A percentile compares a stretch with the other conserved stretches of the same genome.
phyloP scores from a whole-genome alignment of 1,284 basidiomycete genomes.

The Spongispora temasekensis region DNA sequence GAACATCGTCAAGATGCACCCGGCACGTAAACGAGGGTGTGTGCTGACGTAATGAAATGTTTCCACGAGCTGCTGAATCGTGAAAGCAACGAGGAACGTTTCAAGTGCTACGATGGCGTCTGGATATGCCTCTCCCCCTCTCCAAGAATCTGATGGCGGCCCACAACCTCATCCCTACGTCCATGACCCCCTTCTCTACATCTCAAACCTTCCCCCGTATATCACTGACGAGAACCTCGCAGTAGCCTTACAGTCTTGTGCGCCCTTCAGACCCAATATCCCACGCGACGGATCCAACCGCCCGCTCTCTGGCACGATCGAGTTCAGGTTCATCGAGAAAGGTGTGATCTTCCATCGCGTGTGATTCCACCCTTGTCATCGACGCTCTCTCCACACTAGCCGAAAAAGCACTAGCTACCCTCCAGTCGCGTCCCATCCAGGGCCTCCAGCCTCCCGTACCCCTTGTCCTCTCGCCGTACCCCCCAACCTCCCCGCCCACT shows the following conservation, averaged over 20 bases:
- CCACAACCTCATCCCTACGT: slow-evolving; percentile 68
- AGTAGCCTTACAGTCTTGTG: slow-evolving; percentile 65
- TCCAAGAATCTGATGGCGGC: slow-evolving; percentile 33
- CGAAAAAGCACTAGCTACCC: slow-evolving; percentile 84
- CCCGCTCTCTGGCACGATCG: slow-evolving; percentile 66
- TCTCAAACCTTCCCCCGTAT: slow-evolving; percentile 69
- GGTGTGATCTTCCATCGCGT: slow-evolving; percentile 46
- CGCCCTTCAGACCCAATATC: slow-evolving; percentile 78
- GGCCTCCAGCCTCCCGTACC: slow-evolving; percentile 54
- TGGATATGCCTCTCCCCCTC: slow-evolving; percentile 37
- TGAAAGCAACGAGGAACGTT: no score
- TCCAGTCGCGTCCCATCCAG: slow-evolving; percentile 72
- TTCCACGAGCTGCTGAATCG: no score
- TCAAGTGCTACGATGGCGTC: slow-evolving; percentile 41
- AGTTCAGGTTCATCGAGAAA: slow-evolving; percentile 77
- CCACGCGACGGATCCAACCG: slow-evolving; percentile 55
- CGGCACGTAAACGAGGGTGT: no score
- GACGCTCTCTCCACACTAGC: slow-evolving; percentile 49
- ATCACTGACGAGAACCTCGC: slow-evolving; percentile 76
- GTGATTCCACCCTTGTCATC: slow-evolving; percentile 8
- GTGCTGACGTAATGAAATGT: no score
- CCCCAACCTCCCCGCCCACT: slow-evolving; percentile 68
- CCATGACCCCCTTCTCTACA: slow-evolving; percentile 76
- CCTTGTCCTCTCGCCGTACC: slow-evolving; percentile 73
- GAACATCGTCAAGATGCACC: no score